Conservation (phyloP, 139 green algal genomes). For the Volvox africanus region DNA sequence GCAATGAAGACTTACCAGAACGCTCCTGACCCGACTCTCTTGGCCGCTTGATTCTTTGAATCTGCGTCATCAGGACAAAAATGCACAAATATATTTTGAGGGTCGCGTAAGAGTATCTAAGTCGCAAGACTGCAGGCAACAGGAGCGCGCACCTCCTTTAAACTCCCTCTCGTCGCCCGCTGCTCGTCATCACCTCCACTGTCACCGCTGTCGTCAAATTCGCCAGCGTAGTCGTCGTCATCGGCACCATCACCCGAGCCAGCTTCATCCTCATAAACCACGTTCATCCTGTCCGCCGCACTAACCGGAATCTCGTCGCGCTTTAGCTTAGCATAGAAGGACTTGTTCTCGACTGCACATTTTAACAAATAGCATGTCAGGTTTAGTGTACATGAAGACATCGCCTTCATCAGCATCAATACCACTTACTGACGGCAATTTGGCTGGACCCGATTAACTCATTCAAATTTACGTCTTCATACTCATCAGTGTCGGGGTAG, state of each 20-base stretch:
- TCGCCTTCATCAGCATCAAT: too few species aligned
- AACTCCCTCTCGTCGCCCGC: too few species aligned
- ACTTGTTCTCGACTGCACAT: constrained; percentile 51
- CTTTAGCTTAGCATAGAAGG: constrained; percentile 25
- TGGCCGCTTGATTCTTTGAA: constrained; percentile 6
- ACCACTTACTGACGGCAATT: constrained; percentile 64
- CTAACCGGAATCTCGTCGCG: constrained; percentile 59
- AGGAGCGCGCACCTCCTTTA: too few species aligned
- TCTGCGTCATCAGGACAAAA: not conserved
- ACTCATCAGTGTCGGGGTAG: constrained; percentile 66
- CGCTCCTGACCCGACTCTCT: not conserved
- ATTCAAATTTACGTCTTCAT: constrained; percentile 65
- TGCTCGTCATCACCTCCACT: not conserved
- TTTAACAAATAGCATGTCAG: not conserved
- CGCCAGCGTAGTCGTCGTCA: not conserved
- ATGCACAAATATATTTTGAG: too few species aligned
- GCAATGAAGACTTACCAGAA: not conserved
- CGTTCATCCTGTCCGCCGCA: constrained; percentile 31
- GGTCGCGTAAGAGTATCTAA: too few species aligned
- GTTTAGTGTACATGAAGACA: too few species aligned
- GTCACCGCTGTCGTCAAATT: not conserved
- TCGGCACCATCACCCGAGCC: not conserved
- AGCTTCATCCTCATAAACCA: constrained; percentile 45
- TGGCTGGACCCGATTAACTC: constrained; percentile 62
- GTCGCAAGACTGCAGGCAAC: not conserved